These are phyloP conservation scores for Globisporangium uncinulatum DNA, from an alignment of 352 stramenopile species.

Conservation along the genomic window DNA sequence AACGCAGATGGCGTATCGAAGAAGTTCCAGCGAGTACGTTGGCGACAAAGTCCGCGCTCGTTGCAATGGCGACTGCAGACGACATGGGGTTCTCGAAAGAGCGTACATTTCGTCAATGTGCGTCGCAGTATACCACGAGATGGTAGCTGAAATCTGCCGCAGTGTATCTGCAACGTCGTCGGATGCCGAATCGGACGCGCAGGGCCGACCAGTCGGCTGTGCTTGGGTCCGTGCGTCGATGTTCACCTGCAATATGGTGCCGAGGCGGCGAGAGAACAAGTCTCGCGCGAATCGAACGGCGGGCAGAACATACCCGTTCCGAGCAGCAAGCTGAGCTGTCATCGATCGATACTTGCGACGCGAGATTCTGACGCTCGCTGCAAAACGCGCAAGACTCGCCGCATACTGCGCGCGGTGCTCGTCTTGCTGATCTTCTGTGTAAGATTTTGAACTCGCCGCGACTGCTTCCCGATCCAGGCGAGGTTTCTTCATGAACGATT, in stretches of 20 bases:
- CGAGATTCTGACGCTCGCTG: conserved; percentile 35
- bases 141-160: conserved; percentile 48
- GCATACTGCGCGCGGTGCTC: conserved; percentile 30
- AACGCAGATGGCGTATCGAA: conserved; percentile 58
- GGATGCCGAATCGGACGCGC: not conserved
- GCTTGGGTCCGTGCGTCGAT: not conserved
- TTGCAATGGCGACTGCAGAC: conserved; percentile 19
- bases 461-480: not conserved
- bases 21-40: conserved; percentile 46
- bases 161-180: conserved; percentile 20
- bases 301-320: conserved; percentile 38
- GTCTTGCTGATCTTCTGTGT: conserved; percentile 22
- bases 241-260: not conserved
- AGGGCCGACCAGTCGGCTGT: not conserved
- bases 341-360: conserved; percentile 36
- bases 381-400: conserved; percentile 46
- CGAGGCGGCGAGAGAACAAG: conserved; percentile 32
- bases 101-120: conserved; percentile 52
- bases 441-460: not conserved
- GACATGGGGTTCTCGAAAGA: conserved; percentile 8
- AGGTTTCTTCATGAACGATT: not conserved
- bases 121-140: conserved; percentile 53
- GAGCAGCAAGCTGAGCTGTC: conserved; percentile 29
- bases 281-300: conserved; percentile 51
- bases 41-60: conserved; percentile 45